Percentiles rank a stretch among this genome's conserved stretches.
These are phyloP conservation scores for Clarkia xantiana DNA, from an alignment of 345 rosid species.

Conservation along the genomic window DNA sequence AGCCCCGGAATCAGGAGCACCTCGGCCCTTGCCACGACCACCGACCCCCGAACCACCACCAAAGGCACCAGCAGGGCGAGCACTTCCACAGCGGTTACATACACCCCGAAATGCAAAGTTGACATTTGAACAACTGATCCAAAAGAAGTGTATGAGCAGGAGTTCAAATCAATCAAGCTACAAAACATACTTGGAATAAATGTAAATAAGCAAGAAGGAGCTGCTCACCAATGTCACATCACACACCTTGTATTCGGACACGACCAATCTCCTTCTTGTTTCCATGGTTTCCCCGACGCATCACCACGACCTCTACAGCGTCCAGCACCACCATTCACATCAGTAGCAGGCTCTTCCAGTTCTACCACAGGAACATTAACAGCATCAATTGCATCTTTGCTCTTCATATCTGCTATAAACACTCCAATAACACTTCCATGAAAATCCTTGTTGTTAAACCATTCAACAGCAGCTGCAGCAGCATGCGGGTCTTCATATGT, in stretches of 20 bases:
- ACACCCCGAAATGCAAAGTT: constrained; percentile 98
- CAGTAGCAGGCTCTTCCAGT: constrained; percentile 30
- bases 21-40: constrained; percentile 81
- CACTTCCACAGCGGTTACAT: constrained; percentile 90
- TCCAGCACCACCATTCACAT: constrained; percentile 39
- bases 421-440: constrained; percentile 77
- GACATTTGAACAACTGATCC: constrained; percentile 83
- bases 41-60: constrained; percentile 61
- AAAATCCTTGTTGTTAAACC: constrained; percentile 93
- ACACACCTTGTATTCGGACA: constrained; percentile 99
- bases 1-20: constrained; percentile 32
- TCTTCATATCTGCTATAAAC: constrained; percentile 68
- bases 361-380: constrained; percentile 22
- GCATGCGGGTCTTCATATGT: constrained; percentile 99
- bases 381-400: constrained; percentile 26
- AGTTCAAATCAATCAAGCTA: neutral
- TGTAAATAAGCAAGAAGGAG: constrained; percentile 57
- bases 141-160: constrained; percentile 19
- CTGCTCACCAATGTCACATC: constrained; percentile 99
- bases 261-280: constrained; percentile 95
- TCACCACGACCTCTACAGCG: constrained; percentile 70
- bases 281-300: constrained; percentile 72
- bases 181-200: neutral
- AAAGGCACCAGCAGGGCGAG: constrained; percentile 69
- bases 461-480: constrained; percentile 90